Evolutionary conservation across 2,329 filamentous ascomycete species (phyloP), one percentile per base, ranked within the genome.

Genomic region (Triangularia setosa): DNA sequence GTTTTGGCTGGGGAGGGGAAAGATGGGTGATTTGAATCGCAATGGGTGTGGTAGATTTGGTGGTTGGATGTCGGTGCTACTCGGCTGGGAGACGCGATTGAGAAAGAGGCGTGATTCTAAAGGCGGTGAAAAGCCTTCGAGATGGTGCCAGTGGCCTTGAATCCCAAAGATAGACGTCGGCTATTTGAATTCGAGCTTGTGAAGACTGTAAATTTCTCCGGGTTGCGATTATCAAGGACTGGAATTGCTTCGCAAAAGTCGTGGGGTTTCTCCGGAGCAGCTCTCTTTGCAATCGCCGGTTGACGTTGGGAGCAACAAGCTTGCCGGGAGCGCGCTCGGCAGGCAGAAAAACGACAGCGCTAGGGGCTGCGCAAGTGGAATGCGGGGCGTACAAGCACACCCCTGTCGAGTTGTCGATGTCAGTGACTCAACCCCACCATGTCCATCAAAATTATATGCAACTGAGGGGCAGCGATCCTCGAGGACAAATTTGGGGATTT

Each of bases 361-460:
- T 48, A 48, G 40, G 4, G 16, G 12, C 35, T n/a, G 35, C 14
- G 35, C 14, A 7, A 14, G 2, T 16, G 14, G 18, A 60, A 21
- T 61, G 61, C 62, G 58, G 66, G 61, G 63, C 58, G 57, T 35
- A 30, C 27, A 7, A 40, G 44, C 28, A 40, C 11, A 21, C 16
- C 57, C 60, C 60, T 67, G 58, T 58, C 63, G 11, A n/a, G 11
- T 21, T 21, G 18, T 9, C 40, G 40, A 48, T 48, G 40, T 48
- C n/a, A 62, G 16, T 61, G 61, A 60, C n/a, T 64, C 64, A 66
- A 68, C 63, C 65, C 65, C 67, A 65, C 67, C 63, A 68, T 58
- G 52, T 28, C 33, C 8, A 23, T 21, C 57, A 60, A 60, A 21
- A 48, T 2, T 48, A 48, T 21, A 48, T 48, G 40, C n/a, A 7